Evolutionary conservation across 768 basidiomycete species (phyloP).

Genomic region (Tricholoma bakamatsutake): DNA sequence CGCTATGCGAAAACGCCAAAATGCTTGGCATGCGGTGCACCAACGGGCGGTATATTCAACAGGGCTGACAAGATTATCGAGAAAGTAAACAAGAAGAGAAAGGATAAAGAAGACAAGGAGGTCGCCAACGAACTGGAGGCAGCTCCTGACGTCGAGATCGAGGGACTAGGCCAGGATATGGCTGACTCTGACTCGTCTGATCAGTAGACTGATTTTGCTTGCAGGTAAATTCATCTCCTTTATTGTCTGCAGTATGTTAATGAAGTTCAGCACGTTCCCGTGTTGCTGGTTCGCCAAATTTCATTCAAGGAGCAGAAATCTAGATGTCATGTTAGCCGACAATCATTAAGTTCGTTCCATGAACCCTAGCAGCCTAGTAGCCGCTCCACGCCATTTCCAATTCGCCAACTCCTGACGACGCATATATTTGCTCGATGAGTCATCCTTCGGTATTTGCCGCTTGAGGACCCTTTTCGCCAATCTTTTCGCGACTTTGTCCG

Average conservation of each 20-base stretch:
- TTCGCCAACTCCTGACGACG: no score
- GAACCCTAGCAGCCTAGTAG: neutral
- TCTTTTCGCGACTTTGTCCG: no score
- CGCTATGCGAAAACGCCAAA: conserved; percentile 92
- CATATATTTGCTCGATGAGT: no score
- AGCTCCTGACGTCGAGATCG: conserved; percentile 47
- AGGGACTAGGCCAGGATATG: conserved; percentile 36
- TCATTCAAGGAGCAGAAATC: neutral
- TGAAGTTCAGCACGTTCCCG: neutral
- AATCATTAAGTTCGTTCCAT: neutral
- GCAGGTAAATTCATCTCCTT: neutral
- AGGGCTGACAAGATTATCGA: conserved; percentile 89
- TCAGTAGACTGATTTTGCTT: conserved; percentile 4
- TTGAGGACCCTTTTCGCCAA: no score
- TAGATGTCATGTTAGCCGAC: neutral
- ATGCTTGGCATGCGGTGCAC: conserved; percentile 89
- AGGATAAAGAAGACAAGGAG: conserved; percentile 49
- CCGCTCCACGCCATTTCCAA: no score
- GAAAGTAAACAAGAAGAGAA: conserved; percentile 72
- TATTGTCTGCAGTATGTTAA: neutral
- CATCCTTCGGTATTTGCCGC: no score
- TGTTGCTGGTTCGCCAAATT: neutral
- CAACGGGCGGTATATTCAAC: conserved; percentile 96
- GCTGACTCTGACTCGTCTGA: conserved; percentile 29
- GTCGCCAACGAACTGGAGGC: conserved; percentile 36